Evolutionary conservation across 2,329 filamentous ascomycete species (phyloP), one percentile per base, ranked within the genome.

Genomic region (Colletotrichum salicis): DNA sequence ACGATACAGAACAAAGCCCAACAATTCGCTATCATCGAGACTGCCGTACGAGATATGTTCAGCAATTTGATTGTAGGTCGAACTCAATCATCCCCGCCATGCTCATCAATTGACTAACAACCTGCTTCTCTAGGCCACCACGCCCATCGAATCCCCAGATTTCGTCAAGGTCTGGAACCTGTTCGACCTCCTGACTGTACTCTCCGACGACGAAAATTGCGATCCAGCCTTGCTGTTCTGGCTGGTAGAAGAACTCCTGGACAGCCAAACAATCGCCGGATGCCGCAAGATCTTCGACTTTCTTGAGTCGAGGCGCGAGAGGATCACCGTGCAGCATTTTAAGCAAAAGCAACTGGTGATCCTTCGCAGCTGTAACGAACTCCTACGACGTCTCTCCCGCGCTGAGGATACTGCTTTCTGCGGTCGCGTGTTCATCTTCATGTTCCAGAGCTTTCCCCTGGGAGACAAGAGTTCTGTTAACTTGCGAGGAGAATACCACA

Each of bases 381-480:
- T 99, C 19, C 86, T 99, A n/a, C 91, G 96, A 45, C 90, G 96
- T 57, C 87, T 99, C 2, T 98, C 96, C n/a, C 90, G 96, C 68
- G 96, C 96, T 4, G 95, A 98, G 80, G 96, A 99, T 81, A 97
- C 96, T 0, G 95, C 97, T 0, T 99, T 99, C 80, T 99, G 96
- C 78, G 96, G 96, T 19, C 90, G 96, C 51, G 96, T 99, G 31
- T 98, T 98, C 82, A 98, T 99, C 74, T 99, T 98, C 82, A 90
- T 99, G 79, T 99, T 98, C 82, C 96, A 99, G 81, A 97, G 95
- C 80, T 98, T 99, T 78, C 96, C 96, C 1, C 86, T 99, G 0
- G 96, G 96, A 37, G 97, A 99, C 82, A 96, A 96, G 80, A 98
- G 96, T 80, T 98, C 96, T 0, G 96, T 99, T 61, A 99, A 99